Conservation (phyloP, 768 basidiomycete genomes). For the Leccinum aurantiacum region DNA sequence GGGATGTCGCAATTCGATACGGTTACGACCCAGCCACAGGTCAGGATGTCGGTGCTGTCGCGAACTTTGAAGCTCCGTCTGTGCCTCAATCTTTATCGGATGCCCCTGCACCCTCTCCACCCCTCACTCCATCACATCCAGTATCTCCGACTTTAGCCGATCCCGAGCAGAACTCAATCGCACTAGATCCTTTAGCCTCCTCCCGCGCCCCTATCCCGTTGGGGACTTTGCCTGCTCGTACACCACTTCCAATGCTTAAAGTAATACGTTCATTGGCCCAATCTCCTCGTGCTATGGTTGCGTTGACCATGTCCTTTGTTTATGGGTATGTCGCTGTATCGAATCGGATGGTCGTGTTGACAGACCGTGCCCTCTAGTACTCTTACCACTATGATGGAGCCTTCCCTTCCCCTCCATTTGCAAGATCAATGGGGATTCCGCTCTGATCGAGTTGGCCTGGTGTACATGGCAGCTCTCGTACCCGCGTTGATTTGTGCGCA, state of each 20-base stretch:
- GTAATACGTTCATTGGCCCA: constrained; percentile 44
- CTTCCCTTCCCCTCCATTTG: constrained; percentile 56
- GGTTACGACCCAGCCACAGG: constrained; percentile 41
- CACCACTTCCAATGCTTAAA: constrained; percentile 38
- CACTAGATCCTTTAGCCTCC: background rate
- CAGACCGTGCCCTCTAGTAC: constrained; percentile 35
- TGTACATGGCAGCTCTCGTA: constrained; percentile 62
- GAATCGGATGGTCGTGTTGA: background rate
- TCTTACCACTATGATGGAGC: constrained; percentile 51
- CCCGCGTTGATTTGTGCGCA: constrained; percentile 64
- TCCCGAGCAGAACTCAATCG: background rate
- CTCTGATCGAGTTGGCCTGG: constrained; percentile 58
- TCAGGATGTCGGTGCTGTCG: constrained; percentile 1
- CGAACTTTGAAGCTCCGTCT: constrained; percentile 11
- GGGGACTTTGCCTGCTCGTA: constrained; percentile 16
- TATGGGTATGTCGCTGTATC: constrained; percentile 48
- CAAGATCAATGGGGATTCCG: constrained; percentile 48
- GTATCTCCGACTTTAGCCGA: background rate
- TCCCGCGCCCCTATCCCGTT: constrained; percentile 1
- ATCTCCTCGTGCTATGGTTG: constrained; percentile 50
- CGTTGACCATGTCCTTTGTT: constrained; percentile 45
- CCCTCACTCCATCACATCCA: background rate
- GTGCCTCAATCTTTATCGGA: background rate
- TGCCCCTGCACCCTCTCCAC: background rate
- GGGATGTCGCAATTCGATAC: constrained; percentile 49